Percentiles rank a stretch among this genome's conserved stretches.
Evolutionary conservation across 2,329 filamentous ascomycete species (phyloP).

Genomic region (Annulohypoxylon truncatum): DNA sequence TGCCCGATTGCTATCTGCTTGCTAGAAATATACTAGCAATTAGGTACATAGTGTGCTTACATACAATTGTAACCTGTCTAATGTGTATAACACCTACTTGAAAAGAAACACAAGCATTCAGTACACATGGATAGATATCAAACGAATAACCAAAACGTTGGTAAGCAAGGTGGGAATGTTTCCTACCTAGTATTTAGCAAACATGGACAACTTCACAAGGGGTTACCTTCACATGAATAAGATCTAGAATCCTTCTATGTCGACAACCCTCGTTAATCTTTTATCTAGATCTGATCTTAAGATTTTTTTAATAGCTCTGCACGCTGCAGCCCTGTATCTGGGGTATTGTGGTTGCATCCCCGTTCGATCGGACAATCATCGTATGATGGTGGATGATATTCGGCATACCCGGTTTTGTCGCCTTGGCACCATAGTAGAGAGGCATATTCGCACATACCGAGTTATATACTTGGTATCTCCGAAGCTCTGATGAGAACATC

Average conservation of each 20-base stretch:
- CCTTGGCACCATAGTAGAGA: slow-evolving; percentile 19
- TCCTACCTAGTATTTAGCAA: not conserved
- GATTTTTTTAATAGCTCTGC: slow-evolving; percentile 20
- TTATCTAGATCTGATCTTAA: slow-evolving; percentile 24
- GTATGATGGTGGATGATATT: slow-evolving; percentile 28
- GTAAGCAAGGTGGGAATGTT: not conserved
- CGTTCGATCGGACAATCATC: slow-evolving; percentile 31
- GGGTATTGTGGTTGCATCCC: slow-evolving; percentile 26
- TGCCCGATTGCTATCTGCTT: slow-evolving; percentile 10
- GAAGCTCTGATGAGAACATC: not conserved
- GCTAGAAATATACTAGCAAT: not conserved
- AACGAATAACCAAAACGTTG: not conserved
- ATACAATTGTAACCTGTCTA: not conserved
- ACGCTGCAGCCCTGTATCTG: slow-evolving; percentile 29
- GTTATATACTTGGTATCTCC: not conserved
- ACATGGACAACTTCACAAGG: not conserved
- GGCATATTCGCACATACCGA: not conserved
- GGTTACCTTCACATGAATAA: not conserved
- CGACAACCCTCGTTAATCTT: slow-evolving; percentile 30
- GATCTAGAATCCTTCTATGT: slow-evolving; percentile 27
- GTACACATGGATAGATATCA: not conserved
- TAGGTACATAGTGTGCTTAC: not conserved
- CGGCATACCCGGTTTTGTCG: slow-evolving; percentile 6
- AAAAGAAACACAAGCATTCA: not conserved
- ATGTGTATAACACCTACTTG: not conserved